Base-by-base conservation (phyloP, 208 protist species). In the Leishmania gerbilli region DNA sequence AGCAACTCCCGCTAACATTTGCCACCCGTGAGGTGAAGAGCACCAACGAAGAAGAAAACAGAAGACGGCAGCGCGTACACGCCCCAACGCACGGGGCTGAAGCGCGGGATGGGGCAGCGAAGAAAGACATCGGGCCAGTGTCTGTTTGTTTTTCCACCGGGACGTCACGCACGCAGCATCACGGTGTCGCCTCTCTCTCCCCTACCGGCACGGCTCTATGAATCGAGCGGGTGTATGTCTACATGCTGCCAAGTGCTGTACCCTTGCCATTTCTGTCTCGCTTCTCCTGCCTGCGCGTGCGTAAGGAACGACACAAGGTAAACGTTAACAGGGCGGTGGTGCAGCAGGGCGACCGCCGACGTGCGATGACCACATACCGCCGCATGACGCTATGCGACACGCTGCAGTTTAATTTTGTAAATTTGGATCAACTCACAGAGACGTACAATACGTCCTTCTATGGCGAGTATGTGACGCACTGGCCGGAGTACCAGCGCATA, bases 381-480 rank as follows among this genome's bases (percentile, higher is more conserved):
- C 88, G 93, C 79, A 99, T 99, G 88, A 90, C 74, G 19, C 84
- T 98, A 19, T 90, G 91, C 37, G 99, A 99, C 85, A 92, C 99
- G 56, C 93, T 99, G 85, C 76, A 74, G 34, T 99, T 99, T 83
- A 99, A 99, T 83, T 99, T 97, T 89, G 93, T 99, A 9, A 99
- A 99, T 86, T 83, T 99, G 45, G 99, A 99, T 90, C 89, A 96
- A 49, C 88, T 99, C 6, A 99, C 99, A 6, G 98, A 99, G 83
- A 99, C 98, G 80, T 99, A 99, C 90, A 98, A 98, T 79, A 91
- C 98, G 9, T 86, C 85, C 6, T 99, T 99, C 84, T 99, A 99
- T 79, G 92, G 99, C 53, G 94, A 99, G 84, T 99, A 99, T 88
- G 80, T 99, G 56, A 97, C 94, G 31, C 90, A 92, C 60, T 99